Evolutionary conservation across 2,329 filamentous ascomycete species (phyloP).

Genomic region (Curvularia sp.): DNA sequence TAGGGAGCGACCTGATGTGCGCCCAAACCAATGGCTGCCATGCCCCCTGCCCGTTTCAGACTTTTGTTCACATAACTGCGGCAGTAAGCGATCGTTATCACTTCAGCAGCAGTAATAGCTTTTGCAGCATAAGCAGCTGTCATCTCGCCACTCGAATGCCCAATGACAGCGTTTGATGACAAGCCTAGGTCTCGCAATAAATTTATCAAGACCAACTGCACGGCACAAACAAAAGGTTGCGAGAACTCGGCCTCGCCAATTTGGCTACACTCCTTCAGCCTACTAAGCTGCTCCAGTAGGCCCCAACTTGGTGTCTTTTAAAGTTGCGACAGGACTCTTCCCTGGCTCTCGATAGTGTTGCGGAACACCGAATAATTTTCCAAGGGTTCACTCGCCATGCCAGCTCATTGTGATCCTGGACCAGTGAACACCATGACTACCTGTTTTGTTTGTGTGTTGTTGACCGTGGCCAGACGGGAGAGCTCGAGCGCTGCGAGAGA

Average conservation of each 20-base stretch:
- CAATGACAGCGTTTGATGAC: slow-evolving; percentile 11
- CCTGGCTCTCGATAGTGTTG: background rate
- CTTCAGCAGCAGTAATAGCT: slow-evolving; percentile 22
- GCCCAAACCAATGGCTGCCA: slow-evolving; percentile 23
- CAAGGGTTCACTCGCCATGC: slow-evolving; percentile 30
- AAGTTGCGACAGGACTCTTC: background rate
- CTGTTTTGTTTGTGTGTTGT: background rate
- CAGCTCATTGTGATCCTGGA: slow-evolving; percentile 39
- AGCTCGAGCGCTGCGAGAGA: background rate
- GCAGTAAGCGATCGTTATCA: slow-evolving; percentile 26
- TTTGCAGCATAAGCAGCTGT: slow-evolving; percentile 34
- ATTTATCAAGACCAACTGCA: slow-evolving; percentile 36
- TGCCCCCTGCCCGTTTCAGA: slow-evolving; percentile 9
- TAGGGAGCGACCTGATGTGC: background rate
- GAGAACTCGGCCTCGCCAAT: slow-evolving; percentile 20
- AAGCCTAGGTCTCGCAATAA: slow-evolving; percentile 26
- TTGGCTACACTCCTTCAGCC: background rate
- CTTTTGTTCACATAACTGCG: slow-evolving; percentile 17
- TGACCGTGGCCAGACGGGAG: background rate
- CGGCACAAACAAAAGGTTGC: slow-evolving; percentile 31
- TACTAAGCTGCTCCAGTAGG: background rate
- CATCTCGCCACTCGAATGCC: slow-evolving; percentile 41
- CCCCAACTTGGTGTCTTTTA: background rate
- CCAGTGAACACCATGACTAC: slow-evolving; percentile 41
- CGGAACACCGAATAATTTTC: background rate